Conservation (phyloP, 139 green algal species). For the Picochlorum sp. region DNA sequence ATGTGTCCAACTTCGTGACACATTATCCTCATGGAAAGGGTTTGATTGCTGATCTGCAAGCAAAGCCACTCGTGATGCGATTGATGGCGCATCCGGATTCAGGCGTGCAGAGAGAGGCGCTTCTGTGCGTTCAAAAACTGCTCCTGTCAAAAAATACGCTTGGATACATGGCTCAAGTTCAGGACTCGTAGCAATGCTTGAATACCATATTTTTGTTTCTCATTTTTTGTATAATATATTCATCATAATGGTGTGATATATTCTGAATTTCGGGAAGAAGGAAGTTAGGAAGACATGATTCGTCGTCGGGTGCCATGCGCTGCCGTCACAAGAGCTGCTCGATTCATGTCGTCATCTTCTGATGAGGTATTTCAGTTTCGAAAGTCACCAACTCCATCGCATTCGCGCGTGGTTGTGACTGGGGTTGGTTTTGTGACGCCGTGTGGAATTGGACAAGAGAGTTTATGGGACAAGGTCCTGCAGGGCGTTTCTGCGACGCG, state of each 20-base stretch:
- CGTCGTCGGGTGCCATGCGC: no score
- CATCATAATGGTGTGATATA: background rate
- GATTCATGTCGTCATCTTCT: conserved; percentile 19
- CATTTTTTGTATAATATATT: background rate
- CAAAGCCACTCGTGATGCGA: conserved; percentile 90
- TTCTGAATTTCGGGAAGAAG: no score
- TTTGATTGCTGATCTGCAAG: conserved; percentile 60
- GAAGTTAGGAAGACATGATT: no score
- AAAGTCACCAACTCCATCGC: background rate
- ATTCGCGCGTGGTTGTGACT: conserved; percentile 71
- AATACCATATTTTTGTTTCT: background rate
- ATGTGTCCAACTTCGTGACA: conserved; percentile 84
- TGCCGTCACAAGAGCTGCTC: background rate
- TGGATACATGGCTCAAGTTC: conserved; percentile 14
- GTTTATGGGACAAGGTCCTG: conserved; percentile 61
- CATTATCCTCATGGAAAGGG: conserved; percentile 54
- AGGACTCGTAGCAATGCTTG: background rate
- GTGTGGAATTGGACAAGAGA: conserved; percentile 53
- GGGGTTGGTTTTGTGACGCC: conserved; percentile 81
- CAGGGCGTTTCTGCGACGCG: conserved; percentile 50
- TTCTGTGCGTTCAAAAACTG: conserved; percentile 89
- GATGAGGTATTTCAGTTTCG: background rate
- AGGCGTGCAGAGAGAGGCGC: conserved; percentile 86
- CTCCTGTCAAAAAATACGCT: conserved; percentile 80
- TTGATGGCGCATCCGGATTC: conserved; percentile 83